Percentiles rank a stretch among this genome's conserved stretches.
phyloP scores from a whole-genome alignment of 2,329 filamentous ascomycete genomes.

The Esteya vermicola region DNA sequence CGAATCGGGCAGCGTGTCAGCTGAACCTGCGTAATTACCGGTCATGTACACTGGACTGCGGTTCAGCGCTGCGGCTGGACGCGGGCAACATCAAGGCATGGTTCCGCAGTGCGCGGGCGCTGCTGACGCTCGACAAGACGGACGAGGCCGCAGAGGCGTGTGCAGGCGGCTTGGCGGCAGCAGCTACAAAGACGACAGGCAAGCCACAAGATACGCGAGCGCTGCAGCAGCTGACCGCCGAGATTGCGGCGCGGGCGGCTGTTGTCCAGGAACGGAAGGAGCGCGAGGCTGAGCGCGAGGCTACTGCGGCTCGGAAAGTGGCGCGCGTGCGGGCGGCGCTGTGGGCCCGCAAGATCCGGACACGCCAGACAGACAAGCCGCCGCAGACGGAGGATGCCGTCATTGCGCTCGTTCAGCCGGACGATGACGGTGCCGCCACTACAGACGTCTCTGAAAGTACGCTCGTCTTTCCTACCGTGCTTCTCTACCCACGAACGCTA shows the following conservation, averaged over 20 bases:
- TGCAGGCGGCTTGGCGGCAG: constrained; percentile 52
- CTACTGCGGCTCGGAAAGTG: constrained; percentile 35
- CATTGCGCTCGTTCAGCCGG: constrained; percentile 46
- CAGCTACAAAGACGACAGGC: constrained; percentile 54
- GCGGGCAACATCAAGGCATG: constrained; percentile 74
- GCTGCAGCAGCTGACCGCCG: constrained; percentile 44
- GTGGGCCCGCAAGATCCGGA: constrained; percentile 53
- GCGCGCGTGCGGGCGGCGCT: constrained; percentile 52
- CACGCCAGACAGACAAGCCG: constrained; percentile 51
- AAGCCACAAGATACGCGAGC: too few species aligned
- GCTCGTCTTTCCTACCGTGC: constrained; percentile 62
- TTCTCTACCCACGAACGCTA: constrained; percentile 71
- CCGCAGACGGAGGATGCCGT: constrained; percentile 80
- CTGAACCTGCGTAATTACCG: constrained; percentile 82
- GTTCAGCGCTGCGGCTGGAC: constrained; percentile 64
- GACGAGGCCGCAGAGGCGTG: constrained; percentile 71
- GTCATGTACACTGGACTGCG: constrained; percentile 73
- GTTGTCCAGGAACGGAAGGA: constrained; percentile 39
- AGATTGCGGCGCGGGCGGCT: constrained; percentile 35
- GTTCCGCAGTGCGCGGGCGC: constrained; percentile 69
- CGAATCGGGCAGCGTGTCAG: constrained; percentile 83
- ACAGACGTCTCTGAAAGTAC: constrained; percentile 52
- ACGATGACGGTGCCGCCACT: constrained; percentile 25
- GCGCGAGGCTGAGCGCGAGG: constrained; percentile 37
- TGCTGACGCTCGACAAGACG: constrained; percentile 66